phyloP scores from a whole-genome alignment of 2,329 filamentous ascomycete genomes.

The Cordyceps tenuipes region DNA sequence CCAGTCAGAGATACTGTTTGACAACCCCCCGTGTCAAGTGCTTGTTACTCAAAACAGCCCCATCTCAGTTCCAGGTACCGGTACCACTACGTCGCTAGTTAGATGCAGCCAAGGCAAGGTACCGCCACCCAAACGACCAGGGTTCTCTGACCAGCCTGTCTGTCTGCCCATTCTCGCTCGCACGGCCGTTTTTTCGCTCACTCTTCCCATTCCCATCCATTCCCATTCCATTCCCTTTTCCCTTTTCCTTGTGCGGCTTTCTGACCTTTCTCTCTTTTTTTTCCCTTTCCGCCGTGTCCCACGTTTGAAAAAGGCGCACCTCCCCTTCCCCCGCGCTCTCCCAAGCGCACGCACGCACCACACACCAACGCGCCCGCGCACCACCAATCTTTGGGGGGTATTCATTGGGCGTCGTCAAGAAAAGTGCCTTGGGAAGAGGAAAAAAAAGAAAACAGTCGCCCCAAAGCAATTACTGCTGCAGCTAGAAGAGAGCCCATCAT shows the following conservation, averaged over 20 bases:
- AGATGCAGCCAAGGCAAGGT: neutral
- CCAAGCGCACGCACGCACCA: neutral
- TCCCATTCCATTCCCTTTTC: neutral
- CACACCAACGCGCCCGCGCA: neutral
- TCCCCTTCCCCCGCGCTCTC: neutral
- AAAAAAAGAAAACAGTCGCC: neutral
- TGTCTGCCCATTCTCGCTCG: neutral
- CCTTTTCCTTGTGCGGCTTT: neutral
- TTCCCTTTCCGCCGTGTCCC: neutral
- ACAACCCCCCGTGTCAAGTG: conserved; percentile 1
- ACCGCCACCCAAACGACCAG: neutral
- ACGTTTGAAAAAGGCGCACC: neutral
- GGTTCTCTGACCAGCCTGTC: neutral
- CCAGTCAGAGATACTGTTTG: neutral
- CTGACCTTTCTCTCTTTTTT: neutral
- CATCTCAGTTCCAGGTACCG: neutral
- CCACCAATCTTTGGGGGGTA: neutral
- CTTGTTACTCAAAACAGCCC: neutral
- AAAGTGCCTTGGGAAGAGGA: neutral
- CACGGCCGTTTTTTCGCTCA: neutral
- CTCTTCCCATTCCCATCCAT: neutral
- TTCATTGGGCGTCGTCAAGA: neutral
- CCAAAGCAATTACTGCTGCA: neutral
- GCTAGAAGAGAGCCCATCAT: neutral
- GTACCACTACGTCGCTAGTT: neutral